Percentiles rank a stretch among this genome's conserved stretches.
These are phyloP conservation scores for Citrus trifoliata DNA, from an alignment of 345 rosid species.

Conservation along the genomic window DNA sequence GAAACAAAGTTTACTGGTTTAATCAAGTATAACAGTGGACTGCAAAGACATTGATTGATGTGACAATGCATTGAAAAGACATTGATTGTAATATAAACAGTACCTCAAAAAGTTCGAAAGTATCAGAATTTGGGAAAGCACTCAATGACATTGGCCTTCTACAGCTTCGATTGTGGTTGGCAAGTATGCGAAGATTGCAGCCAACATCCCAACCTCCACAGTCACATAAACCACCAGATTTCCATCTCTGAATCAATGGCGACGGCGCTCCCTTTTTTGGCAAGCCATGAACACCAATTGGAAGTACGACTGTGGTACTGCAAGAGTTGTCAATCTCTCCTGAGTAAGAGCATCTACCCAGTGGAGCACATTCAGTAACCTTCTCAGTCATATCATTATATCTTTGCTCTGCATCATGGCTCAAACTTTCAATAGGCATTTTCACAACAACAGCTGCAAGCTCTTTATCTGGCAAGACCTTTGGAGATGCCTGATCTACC, in stretches of 20 bases:
- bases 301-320: constrained; percentile 52
- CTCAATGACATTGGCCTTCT: constrained; percentile 20
- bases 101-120: constrained; percentile 67
- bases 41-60: not conserved
- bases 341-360: constrained; percentile 22
- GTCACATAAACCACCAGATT: constrained; percentile 72
- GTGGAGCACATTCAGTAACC: constrained; percentile 15
- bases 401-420: constrained; percentile 13
- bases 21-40: not conserved
- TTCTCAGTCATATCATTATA: constrained; percentile 11
- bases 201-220: constrained; percentile 99
- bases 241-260: constrained; percentile 72
- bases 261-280: constrained; percentile 63
- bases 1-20: constrained; percentile 1
- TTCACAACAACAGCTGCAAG: constrained; percentile 61
- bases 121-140: constrained; percentile 21
- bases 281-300: constrained; percentile 73
- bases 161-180: constrained; percentile 24
- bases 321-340: constrained; percentile 18
- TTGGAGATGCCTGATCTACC: constrained; percentile 31
- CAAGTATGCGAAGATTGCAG: constrained; percentile 56
- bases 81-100: not conserved
- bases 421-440: constrained; percentile 20
- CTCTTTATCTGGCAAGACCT: constrained; percentile 39
- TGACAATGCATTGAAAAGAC: too few relatives aligned